phyloP scores from a whole-genome alignment of 805 yeast species.

The Saccharomyces eubayanus region DNA sequence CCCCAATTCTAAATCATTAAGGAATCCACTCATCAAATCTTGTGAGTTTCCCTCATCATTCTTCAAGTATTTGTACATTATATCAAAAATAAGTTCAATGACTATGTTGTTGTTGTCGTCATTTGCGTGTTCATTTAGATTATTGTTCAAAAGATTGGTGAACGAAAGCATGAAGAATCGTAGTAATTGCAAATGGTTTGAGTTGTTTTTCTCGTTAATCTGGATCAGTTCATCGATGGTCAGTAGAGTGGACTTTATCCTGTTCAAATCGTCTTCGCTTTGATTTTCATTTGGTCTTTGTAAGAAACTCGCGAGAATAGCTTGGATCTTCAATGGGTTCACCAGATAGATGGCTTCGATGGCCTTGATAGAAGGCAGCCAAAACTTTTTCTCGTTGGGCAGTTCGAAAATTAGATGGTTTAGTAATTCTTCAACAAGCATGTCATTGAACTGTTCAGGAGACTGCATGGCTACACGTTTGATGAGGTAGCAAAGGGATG shows the following conservation, averaged over 20 bases:
- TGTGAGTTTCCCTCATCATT: slow-evolving; percentile 3
- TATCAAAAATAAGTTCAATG: slow-evolving; percentile 22
- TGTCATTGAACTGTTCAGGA: slow-evolving; percentile 15
- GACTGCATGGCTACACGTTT: slow-evolving; percentile 37
- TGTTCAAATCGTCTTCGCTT: slow-evolving; percentile 2
- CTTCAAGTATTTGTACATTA: slow-evolving; percentile 17
- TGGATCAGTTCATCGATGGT: slow-evolving; percentile 23
- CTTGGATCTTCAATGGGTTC: slow-evolving; percentile 10
- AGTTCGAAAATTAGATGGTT: slow-evolving; percentile 9
- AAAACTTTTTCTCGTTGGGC: slow-evolving; percentile 19
- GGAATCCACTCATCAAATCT: slow-evolving; percentile 4
- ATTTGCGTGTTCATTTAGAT: slow-evolving; percentile 4
- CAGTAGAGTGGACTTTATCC: slow-evolving; percentile 4
- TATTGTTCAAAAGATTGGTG: slow-evolving; percentile 27
- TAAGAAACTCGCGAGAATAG: slow-evolving; percentile 5
- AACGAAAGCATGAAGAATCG: slow-evolving; percentile 28
- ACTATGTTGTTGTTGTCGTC: slow-evolving; percentile 14
- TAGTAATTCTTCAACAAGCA: slow-evolving; percentile 7
- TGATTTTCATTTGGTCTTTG: slow-evolving; percentile 1
- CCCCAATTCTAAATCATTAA: not conserved
- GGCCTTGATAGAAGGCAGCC: slow-evolving; percentile 26
- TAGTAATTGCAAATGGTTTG: slow-evolving; percentile 26
- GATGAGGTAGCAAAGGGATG: slow-evolving; percentile 38
- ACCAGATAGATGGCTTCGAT: slow-evolving; percentile 27
- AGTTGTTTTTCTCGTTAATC: slow-evolving; percentile 23